phyloP scores from a whole-genome alignment of 805 yeast species.

The Suhomyces tanzawaensis region DNA sequence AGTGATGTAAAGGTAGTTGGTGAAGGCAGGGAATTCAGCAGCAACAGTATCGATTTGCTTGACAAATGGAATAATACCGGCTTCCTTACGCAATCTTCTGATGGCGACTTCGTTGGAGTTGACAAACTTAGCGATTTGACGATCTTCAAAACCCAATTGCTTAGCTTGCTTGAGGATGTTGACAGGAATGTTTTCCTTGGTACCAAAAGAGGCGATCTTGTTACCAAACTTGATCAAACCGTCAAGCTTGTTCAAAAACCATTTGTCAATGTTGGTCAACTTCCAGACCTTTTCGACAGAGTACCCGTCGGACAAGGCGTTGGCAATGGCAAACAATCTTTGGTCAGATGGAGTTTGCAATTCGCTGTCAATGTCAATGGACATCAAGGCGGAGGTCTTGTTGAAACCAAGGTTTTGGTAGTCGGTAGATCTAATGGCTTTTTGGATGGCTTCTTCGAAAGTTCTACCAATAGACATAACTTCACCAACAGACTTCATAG shows the following conservation, averaged over 20 bases:
- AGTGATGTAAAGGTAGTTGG: constrained; percentile 92
- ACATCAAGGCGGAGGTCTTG: constrained; percentile 79
- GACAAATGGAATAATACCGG: constrained; percentile 85
- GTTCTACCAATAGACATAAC: constrained; percentile 98
- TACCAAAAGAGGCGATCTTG: constrained; percentile 54
- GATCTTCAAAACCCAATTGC: constrained; percentile 94
- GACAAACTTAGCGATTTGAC: constrained; percentile 88
- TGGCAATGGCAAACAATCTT: constrained; percentile 93
- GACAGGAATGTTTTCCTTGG: constrained; percentile 61
- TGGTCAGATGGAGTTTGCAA: constrained; percentile 97
- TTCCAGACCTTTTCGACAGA: constrained; percentile 90
- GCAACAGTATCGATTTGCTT: constrained; percentile 98
- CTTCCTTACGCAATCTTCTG: constrained; percentile 82
- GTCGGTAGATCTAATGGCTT: constrained; percentile 95
- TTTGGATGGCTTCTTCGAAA: constrained; percentile 96
- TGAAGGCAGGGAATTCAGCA: constrained; percentile 96
- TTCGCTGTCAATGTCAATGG: constrained; percentile 89
- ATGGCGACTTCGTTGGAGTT: constrained; percentile 90
- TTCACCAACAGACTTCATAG: constrained; percentile 99
- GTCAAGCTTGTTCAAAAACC: constrained; percentile 89
- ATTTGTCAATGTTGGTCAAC: constrained; percentile 87
- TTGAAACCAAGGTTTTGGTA: constrained; percentile 94
- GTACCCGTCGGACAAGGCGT: constrained; percentile 86
- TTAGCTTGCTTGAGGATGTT: constrained; percentile 76
- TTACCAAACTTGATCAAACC: constrained; percentile 71